Conservation (phyloP, 345 rosid genomes). For the Orychophragmus violaceus region DNA sequence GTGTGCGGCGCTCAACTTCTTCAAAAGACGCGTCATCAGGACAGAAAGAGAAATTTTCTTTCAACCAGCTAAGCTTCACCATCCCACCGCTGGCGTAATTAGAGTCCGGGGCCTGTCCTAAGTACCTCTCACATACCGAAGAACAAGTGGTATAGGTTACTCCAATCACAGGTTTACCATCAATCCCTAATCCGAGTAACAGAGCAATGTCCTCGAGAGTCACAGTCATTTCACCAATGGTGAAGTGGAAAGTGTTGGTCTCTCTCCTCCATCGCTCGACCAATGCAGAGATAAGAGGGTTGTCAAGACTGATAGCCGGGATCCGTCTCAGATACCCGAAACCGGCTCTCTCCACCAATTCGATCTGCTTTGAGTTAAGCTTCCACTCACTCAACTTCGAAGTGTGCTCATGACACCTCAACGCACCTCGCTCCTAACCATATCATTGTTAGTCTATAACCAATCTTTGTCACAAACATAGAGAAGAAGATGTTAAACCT, state of each 20-base stretch:
- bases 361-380: constrained; percentile 60
- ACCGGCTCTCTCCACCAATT: constrained; percentile 84
- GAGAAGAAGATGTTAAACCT: constrained; percentile 32
- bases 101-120: constrained; percentile 64
- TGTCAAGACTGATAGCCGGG: constrained; percentile 91
- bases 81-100: constrained; percentile 94
- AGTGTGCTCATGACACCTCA: constrained; percentile 96
- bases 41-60: constrained; percentile 74
- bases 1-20: constrained; percentile 58
- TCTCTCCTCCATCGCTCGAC: constrained; percentile 98
- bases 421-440: constrained; percentile 86
- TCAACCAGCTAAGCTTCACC: constrained; percentile 98
- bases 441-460: background rate
- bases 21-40: constrained; percentile 54
- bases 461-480: background rate
- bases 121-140: constrained; percentile 55
- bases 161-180: constrained; percentile 91
- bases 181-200: constrained; percentile 76
- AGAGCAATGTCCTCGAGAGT: constrained; percentile 77
- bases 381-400: constrained; percentile 90
- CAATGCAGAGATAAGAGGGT: constrained; percentile 84
- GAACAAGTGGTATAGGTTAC: constrained; percentile 75
- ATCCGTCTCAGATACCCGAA: constrained; percentile 78
- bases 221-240: constrained; percentile 87
- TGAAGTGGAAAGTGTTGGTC: constrained; percentile 88